Percentiles rank a stretch among this genome's conserved stretches.
phyloP scores from a whole-genome alignment of 371 early-diverging fungal species.

The Umbelopsis sp. region DNA sequence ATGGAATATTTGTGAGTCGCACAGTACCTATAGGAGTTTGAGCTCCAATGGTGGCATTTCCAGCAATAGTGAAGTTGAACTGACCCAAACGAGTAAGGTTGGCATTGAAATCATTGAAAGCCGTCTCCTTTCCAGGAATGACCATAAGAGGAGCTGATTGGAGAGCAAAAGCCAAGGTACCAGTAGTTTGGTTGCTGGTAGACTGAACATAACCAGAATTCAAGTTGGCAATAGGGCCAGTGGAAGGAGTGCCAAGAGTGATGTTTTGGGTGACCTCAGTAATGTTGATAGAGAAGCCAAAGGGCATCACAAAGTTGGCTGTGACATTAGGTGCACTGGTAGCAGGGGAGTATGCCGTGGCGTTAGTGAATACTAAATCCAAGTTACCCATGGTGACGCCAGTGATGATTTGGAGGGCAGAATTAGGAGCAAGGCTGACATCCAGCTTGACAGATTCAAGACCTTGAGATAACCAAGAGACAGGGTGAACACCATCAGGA shows the following conservation, averaged over 20 bases:
- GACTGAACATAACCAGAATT: conserved; percentile 48
- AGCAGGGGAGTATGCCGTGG: conserved; percentile 53
- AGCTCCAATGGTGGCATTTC: conserved; percentile 56
- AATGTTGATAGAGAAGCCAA: conserved; percentile 59
- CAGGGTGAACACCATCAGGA: conserved; percentile 60
- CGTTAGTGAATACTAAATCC: conserved; percentile 51
- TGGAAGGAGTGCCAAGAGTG: conserved; percentile 43
- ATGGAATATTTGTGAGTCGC: conserved; percentile 56
- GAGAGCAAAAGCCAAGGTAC: conserved; percentile 53
- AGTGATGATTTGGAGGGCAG: conserved; percentile 56
- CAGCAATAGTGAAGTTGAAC: conserved; percentile 54
- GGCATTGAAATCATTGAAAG: conserved; percentile 54
- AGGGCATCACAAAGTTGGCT: conserved; percentile 59
- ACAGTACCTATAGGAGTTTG: conserved; percentile 65
- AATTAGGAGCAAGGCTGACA: conserved; percentile 49
- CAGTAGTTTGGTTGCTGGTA: conserved; percentile 47
- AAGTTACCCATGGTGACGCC: conserved; percentile 57
- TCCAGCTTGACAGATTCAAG: conserved; percentile 56
- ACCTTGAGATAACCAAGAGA: conserved; percentile 62
- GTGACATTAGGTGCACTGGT: conserved; percentile 52
- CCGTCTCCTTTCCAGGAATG: conserved; percentile 37
- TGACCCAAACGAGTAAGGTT: conserved; percentile 45
- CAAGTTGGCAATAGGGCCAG: conserved; percentile 51
- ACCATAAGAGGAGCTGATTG: conserved; percentile 42
- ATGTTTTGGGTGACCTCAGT: conserved; percentile 58